phyloP scores from a whole-genome alignment of 805 yeast species.

The Barnettozyma botsteinii region DNA sequence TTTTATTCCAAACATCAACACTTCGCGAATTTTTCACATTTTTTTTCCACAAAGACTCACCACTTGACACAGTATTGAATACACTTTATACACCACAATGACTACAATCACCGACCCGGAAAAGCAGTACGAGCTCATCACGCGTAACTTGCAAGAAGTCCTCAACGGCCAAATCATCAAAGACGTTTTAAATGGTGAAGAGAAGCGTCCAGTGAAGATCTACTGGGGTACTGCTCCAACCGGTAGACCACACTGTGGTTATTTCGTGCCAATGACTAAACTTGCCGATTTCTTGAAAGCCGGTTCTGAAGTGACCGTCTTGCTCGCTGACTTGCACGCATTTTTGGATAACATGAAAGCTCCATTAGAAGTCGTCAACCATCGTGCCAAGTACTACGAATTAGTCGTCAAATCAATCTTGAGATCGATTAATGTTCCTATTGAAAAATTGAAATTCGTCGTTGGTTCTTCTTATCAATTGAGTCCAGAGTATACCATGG shows the following conservation, averaged over 20 bases:
- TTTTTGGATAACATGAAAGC: constrained; percentile 98
- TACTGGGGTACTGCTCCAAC: constrained; percentile 99
- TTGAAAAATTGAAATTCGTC: constrained; percentile 78
- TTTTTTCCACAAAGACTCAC: not conserved
- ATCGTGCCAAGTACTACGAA: constrained; percentile 90
- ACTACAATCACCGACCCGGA: constrained; percentile 38
- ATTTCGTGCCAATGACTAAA: constrained; percentile 96
- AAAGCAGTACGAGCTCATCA: constrained; percentile 68
- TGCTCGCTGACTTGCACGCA: constrained; percentile 94
- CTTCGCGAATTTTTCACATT: not conserved
- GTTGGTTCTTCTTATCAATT: constrained; percentile 90
- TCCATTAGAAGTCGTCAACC: constrained; percentile 81
- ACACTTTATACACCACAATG: not conserved
- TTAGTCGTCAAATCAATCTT: constrained; percentile 77
- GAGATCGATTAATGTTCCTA: constrained; percentile 82
- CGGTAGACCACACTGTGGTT: constrained; percentile 97
- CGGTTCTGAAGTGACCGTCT: constrained; percentile 89
- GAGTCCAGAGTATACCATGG: constrained; percentile 74
- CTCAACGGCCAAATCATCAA: constrained; percentile 62
- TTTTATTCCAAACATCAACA: not conserved
- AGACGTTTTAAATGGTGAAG: constrained; percentile 53
- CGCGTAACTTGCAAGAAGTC: constrained; percentile 86
- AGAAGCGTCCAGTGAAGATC: constrained; percentile 72
- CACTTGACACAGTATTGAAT: no score
- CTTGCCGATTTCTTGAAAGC: constrained; percentile 92